phyloP scores from a whole-genome alignment of 2,329 filamentous ascomycete species.

The Colletotrichum navitas region DNA sequence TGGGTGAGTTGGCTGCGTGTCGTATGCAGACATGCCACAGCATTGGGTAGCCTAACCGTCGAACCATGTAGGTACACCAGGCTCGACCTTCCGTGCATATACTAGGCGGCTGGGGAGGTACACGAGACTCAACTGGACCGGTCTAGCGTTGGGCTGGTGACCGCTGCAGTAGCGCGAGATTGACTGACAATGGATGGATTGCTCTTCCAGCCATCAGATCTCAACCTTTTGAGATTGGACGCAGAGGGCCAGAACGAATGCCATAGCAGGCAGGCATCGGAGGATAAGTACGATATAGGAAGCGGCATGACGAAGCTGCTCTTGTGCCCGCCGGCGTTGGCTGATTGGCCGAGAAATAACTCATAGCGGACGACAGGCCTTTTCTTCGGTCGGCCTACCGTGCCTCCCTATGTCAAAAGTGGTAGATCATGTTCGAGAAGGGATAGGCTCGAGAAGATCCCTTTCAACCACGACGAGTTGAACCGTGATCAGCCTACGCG shows the following conservation, averaged over 20 bases:
- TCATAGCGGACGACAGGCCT: neutral
- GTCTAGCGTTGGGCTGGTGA: slow-evolving; percentile 9
- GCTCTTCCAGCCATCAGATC: slow-evolving; percentile 7
- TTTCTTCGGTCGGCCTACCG: neutral
- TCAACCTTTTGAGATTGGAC: neutral
- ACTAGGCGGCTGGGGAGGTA: slow-evolving; percentile 27
- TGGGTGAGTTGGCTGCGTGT: slow-evolving; percentile 17
- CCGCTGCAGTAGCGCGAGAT: neutral
- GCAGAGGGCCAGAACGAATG: slow-evolving; percentile 19
- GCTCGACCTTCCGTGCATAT: slow-evolving; percentile 29
- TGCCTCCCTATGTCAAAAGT: neutral
- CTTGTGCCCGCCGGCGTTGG: neutral
- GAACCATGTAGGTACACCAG: slow-evolving; percentile 33
- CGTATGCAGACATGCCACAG: slow-evolving; percentile 36
- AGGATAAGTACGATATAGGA: neutral
- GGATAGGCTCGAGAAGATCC: slow-evolving; percentile 18
- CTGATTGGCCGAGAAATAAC: slow-evolving; percentile 2
- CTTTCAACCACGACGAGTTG: slow-evolving; percentile 7
- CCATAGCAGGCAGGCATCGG: slow-evolving; percentile 10
- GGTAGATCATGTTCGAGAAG: slow-evolving; percentile 12
- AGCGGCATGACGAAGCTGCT: slow-evolving; percentile 13
- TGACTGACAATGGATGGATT: neutral
- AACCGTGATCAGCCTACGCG: slow-evolving; percentile 23
- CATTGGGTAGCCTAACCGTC: slow-evolving; percentile 30
- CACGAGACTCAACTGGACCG: slow-evolving; percentile 21